phyloP scores from a whole-genome alignment of 164 flowering plant species.

The Aristolochia fimbriata region DNA sequence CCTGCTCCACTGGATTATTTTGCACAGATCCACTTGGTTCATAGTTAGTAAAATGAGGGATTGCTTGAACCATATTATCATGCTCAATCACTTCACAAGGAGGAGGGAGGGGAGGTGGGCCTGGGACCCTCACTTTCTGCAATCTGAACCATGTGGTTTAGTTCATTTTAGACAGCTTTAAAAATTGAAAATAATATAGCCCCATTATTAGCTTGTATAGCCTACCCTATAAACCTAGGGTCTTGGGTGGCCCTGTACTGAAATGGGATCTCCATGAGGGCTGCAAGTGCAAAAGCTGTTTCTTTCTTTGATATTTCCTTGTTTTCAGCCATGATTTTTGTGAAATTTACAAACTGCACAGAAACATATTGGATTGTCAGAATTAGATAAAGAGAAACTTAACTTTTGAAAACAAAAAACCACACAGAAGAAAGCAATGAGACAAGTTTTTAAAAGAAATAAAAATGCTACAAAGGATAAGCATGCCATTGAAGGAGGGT shows the following conservation, averaged over 20 bases:
- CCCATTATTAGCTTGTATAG: background rate
- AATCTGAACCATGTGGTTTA: slow-evolving; percentile 11
- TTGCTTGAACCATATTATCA: slow-evolving; percentile 30
- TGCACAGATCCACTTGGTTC: slow-evolving; percentile 15
- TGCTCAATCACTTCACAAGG: slow-evolving; percentile 58
- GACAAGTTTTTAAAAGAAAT: too few relatives aligned
- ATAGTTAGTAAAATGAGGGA: slow-evolving; percentile 12
- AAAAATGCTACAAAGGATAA: too few relatives aligned
- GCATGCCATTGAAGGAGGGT: too few relatives aligned
- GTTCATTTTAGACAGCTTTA: background rate
- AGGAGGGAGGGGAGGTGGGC: slow-evolving; percentile 50
- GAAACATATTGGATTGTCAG: background rate
- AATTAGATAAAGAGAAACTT: too few relatives aligned
- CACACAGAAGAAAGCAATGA: too few relatives aligned
- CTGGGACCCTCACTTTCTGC: slow-evolving; percentile 14
- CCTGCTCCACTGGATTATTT: slow-evolving; percentile 32
- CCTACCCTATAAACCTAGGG: slow-evolving; percentile 36
- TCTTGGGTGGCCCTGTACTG: slow-evolving; percentile 64
- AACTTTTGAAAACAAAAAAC: too few relatives aligned
- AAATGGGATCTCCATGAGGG: slow-evolving; percentile 86
- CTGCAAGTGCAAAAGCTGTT: slow-evolving; percentile 82
- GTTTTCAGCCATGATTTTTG: slow-evolving; percentile 73
- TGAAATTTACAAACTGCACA: slow-evolving; percentile 84
- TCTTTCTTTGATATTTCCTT: slow-evolving; percentile 49
- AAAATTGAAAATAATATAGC: background rate